Evolutionary conservation across 2,329 filamentous ascomycete species (phyloP).

Genomic region (Talaromyces verruculosus): DNA sequence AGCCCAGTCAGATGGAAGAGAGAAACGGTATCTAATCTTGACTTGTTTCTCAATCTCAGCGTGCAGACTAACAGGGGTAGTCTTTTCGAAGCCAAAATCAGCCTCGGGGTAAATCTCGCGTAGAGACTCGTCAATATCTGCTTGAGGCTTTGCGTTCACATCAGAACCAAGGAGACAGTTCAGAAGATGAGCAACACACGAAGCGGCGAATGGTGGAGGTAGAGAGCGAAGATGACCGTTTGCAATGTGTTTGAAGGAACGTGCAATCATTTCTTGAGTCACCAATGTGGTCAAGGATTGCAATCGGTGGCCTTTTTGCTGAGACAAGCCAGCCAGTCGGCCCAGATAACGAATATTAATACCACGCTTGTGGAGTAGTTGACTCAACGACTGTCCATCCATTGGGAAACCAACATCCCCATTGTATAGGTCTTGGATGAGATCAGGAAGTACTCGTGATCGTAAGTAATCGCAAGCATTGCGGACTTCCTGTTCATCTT

Average conservation of each 20-base stretch:
- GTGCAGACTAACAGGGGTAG: slow-evolving; percentile 71
- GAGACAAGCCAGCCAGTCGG: slow-evolving; percentile 69
- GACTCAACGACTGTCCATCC: slow-evolving; percentile 90
- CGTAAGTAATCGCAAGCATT: slow-evolving; percentile 77
- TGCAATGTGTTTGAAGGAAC: slow-evolving; percentile 90
- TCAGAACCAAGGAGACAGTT: slow-evolving; percentile 85
- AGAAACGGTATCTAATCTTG: slow-evolving; percentile 71
- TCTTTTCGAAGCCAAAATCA: slow-evolving; percentile 75
- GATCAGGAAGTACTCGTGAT: slow-evolving; percentile 74
- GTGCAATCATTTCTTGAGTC: slow-evolving; percentile 89
- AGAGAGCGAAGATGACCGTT: slow-evolving; percentile 76
- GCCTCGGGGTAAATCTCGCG: slow-evolving; percentile 75
- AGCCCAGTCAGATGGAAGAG: slow-evolving; percentile 67
- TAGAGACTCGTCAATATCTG: slow-evolving; percentile 73
- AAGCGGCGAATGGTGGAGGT: slow-evolving; percentile 74
- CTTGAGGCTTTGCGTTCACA: slow-evolving; percentile 72
- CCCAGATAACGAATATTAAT: slow-evolving; percentile 98
- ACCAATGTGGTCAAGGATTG: slow-evolving; percentile 74
- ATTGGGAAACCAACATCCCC: slow-evolving; percentile 96
- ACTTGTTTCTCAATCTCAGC: slow-evolving; percentile 71
- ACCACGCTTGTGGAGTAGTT: slow-evolving; percentile 90
- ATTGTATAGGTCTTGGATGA: slow-evolving; percentile 83
- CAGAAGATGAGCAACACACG: slow-evolving; percentile 80
- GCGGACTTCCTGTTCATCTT: slow-evolving; percentile 86
- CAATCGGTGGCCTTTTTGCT: slow-evolving; percentile 67